Evolutionary conservation across 2,329 filamentous ascomycete species (phyloP), one percentile per base, ranked within the genome.

Genomic region (Decorospora gaudefroyi): DNA sequence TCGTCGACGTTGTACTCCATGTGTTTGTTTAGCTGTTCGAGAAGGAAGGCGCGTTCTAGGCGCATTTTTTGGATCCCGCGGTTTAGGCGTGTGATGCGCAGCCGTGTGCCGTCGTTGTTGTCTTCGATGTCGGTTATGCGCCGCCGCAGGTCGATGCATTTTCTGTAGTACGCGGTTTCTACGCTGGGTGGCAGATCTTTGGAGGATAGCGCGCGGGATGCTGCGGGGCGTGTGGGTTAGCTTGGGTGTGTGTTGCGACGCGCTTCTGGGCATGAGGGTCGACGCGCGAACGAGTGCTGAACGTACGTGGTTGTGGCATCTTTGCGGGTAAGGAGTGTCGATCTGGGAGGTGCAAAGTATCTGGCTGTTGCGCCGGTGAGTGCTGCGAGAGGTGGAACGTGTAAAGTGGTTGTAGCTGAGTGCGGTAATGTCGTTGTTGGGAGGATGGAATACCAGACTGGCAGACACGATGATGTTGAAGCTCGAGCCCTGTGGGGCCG

Each of bases 101-200:
- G 76, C 40, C 89, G 83, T 32, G 89, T 86, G 44, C 87, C 82
- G 61, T 96, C 90, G 70, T 96, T 96, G 65, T 90, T 86, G 48
- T 90, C 85, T 69, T 97, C 91, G 61, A 97, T 89, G 69, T 96
- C 91, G 68, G 85, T 87, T 53, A 93, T 88, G 49, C 93, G 87
- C 61, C 89, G 87, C 74, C 95, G 95, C 15, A 99, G 82, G 61
- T 95, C 88, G 67, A 96, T 90, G 72, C 92, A 97, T 82, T 99
- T 97, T 55, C 89, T 84, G 63, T 93, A 90, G 74, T 97, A 99
- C 36, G 92, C 91, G 69, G 92, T 87, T 73, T 99, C 92, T 52
- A 97, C 90, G 11, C 90, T 95, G 11, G 93, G 92, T 13, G 92
- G 90, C 43, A 85, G 80, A 23, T 70, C 67, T 56, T 68, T 68